Evolutionary conservation across 2,329 filamentous ascomycete species (phyloP).

Genomic region (Nannizzia gypsea): DNA sequence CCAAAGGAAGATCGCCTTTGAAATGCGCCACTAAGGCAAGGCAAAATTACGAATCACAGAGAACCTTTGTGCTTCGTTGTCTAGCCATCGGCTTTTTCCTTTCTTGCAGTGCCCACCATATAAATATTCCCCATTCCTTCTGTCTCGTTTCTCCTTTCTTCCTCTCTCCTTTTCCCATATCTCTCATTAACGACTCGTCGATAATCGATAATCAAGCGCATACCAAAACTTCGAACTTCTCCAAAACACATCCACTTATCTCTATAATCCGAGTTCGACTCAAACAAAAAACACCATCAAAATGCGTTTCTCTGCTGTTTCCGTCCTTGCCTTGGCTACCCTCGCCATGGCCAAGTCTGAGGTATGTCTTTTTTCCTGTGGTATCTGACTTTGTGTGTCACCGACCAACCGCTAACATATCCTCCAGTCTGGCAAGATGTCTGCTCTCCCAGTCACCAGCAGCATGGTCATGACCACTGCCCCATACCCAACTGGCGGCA

Average conservation of each 20-base stretch:
- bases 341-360: constrained; percentile 9
- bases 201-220: neutral
- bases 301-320: constrained; percentile 16
- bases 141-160: neutral
- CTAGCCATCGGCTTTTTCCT: neutral
- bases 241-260: neutral
- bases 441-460: constrained; percentile 1
- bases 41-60: neutral
- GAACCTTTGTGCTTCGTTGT: neutral
- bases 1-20: neutral
- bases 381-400: too few relatives aligned
- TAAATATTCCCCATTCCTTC: constrained; percentile 5
- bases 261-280: neutral
- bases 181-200: neutral
- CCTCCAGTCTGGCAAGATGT: constrained; percentile 14
- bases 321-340: constrained; percentile 14
- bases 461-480: constrained; percentile 7
- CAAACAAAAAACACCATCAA: constrained; percentile 5
- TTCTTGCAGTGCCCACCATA: neutral
- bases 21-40: neutral
- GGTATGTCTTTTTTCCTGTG: too few relatives aligned
- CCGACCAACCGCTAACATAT: constrained; percentile 6
- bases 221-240: neutral
- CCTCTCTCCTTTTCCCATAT: neutral
- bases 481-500: constrained; percentile 7